Evolutionary conservation across 768 basidiomycete genomes (phyloP).

Genomic region (Boletus bicolor): DNA sequence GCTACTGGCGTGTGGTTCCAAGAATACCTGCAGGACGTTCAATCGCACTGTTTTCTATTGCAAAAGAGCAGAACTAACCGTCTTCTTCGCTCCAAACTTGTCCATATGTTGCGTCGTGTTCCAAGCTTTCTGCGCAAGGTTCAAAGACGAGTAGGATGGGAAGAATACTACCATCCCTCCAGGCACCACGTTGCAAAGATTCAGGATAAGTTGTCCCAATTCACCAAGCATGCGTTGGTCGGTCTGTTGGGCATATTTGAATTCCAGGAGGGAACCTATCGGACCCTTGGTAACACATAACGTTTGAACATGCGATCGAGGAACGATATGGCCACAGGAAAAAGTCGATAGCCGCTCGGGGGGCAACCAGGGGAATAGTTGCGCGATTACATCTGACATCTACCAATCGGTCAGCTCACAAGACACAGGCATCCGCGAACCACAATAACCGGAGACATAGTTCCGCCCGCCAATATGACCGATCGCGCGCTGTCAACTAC

Average conservation of each 20-base stretch:
- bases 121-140: slow-evolving; percentile 67
- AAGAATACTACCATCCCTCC: slow-evolving; percentile 93
- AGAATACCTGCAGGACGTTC: slow-evolving; percentile 63
- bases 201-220: slow-evolving; percentile 80
- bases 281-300: slow-evolving; percentile 76
- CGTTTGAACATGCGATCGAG: slow-evolving; percentile 70
- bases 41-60: not conserved
- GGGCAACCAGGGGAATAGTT: slow-evolving; percentile 71
- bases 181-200: slow-evolving; percentile 73
- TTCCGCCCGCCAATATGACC: slow-evolving; percentile 93
- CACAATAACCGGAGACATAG: slow-evolving; percentile 91
- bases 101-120: slow-evolving; percentile 53
- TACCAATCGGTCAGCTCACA: slow-evolving; percentile 30
- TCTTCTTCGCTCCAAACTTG: slow-evolving; percentile 69
- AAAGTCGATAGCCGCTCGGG: slow-evolving; percentile 67
- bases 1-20: slow-evolving; percentile 72
- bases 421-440: not conserved
- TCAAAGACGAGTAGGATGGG: slow-evolving; percentile 85
- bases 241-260: slow-evolving; percentile 73
- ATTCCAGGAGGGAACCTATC: slow-evolving; percentile 67
- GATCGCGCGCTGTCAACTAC: slow-evolving; percentile 77
- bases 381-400: slow-evolving; percentile 84
- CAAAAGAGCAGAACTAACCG: slow-evolving; percentile 40
- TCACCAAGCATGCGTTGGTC: slow-evolving; percentile 70
- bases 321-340: slow-evolving; percentile 92